Base-by-base conservation (phyloP, 345 rosid species). In the Gossypium herbaceum region DNA sequence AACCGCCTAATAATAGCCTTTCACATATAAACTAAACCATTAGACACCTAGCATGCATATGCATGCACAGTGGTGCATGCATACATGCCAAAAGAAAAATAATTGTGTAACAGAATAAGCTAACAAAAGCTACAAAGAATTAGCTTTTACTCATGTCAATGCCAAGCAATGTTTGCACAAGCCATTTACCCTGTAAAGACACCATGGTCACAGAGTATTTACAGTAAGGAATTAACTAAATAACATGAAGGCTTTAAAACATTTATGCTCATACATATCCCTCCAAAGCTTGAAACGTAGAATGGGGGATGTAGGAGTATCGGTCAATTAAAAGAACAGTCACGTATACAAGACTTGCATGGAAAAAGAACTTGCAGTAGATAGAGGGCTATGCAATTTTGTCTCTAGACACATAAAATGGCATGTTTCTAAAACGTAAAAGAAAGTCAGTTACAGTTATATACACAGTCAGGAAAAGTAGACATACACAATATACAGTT, bases 1-100 rank as follows among this genome's bases (percentile, higher is more conserved):
- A 44, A 73, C 51, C 15, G 59, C 56, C 66, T 43, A 58, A 57
- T 13, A 58, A 72, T 59, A 24, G 67, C 64, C 75, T 55, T 52
- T 17, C 59, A 55, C 59, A 55, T 19, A 54, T 55, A 51, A 55
- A 55, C 59, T 24, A 56, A 43, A 72, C 50, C 41, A 41, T 57
- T 72, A 22, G 34, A 27, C 16, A 17, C 45, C 17, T 16, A 15
- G 73, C 60, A 51, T 50, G 60, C 45, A 27, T 45, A 44, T 48
- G 56, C 72, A 68, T 47, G 72, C 20, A 48, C 57, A 54, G 3
- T 17, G 57, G 57, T 54, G 57, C 57, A 54, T n/a, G 57, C 56
- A 51, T 13, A 25, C 72, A 68, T 68, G 59, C 59, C 24, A 51
- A 39, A 13, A 51, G n/a, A 4, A 48, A 48, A 48, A 48, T 48